phyloP scores from a whole-genome alignment of 441 rosid species.

The Rhodomyrtus psidioides region DNA sequence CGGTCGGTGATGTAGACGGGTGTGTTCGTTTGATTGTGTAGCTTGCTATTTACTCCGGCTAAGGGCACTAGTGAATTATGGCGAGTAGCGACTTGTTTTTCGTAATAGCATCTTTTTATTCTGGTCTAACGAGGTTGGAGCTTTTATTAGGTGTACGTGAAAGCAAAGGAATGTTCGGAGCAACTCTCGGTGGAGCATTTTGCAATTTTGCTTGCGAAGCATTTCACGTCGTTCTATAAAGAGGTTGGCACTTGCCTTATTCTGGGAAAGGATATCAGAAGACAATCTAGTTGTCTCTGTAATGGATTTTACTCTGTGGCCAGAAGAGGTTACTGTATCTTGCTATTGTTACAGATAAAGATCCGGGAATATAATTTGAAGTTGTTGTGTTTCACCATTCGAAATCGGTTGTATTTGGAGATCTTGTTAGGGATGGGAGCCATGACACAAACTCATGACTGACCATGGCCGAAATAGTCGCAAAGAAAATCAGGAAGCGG shows the following conservation, averaged over 20 bases:
- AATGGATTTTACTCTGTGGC: not conserved
- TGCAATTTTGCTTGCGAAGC: conserved; percentile 66
- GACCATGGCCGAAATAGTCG: not conserved
- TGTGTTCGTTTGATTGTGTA: not conserved
- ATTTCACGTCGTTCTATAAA: conserved; percentile 61
- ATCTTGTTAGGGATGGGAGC: not conserved
- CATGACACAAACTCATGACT: not conserved
- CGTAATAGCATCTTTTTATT: not conserved
- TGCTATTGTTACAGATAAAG: not conserved
- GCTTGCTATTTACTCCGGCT: not conserved
- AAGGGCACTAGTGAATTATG: not conserved
- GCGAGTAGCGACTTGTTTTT: not conserved
- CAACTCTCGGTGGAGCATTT: conserved; percentile 73
- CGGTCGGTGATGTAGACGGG: not conserved
- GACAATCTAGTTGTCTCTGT: no score
- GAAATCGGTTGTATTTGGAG: not conserved
- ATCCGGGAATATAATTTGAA: not conserved
- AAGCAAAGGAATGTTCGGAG: conserved; percentile 71
- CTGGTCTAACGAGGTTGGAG: not conserved
- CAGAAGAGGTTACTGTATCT: not conserved
- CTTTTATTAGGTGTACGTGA: conserved; percentile 66
- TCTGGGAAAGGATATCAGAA: not conserved
- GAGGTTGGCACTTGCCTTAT: conserved; percentile 33
- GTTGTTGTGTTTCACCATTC: not conserved
- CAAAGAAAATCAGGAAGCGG: not conserved